Evolutionary conservation across 345 rosid genomes (phyloP).

Genomic region (Sisymbrium irio): DNA sequence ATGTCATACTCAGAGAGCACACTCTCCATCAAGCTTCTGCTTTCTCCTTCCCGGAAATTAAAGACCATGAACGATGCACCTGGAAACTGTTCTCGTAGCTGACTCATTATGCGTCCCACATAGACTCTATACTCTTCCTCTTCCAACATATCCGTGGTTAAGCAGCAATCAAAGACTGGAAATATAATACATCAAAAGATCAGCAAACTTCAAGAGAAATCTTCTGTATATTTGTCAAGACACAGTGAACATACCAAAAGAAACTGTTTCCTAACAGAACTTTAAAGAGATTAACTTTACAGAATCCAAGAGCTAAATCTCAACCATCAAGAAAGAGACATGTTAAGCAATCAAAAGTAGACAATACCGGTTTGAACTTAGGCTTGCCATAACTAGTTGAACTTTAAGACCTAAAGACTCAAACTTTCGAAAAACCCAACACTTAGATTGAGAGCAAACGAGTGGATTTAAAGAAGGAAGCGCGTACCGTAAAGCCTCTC

Average conservation of each 20-base stretch:
- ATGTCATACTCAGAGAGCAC: constrained; percentile 60
- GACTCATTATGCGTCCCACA: constrained; percentile 52
- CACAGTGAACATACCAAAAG: background rate
- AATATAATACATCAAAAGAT: constrained; percentile 16
- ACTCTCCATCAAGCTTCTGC: constrained; percentile 48
- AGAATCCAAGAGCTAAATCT: constrained; percentile 10
- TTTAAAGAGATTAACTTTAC: background rate
- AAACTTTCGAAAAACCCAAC: constrained; percentile 24
- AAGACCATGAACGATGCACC: constrained; percentile 77
- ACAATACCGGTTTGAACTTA: background rate
- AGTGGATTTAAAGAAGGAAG: background rate
- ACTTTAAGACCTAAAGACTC: background rate
- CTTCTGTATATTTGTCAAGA: background rate
- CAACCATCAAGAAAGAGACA: background rate
- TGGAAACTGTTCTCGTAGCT: constrained; percentile 53
- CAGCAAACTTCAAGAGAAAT: constrained; percentile 17
- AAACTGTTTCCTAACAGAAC: background rate
- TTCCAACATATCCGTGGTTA: constrained; percentile 48
- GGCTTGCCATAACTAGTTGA: too few relatives aligned
- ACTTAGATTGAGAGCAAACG: background rate
- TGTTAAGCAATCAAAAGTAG: constrained; percentile 10
- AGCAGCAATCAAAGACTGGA: constrained; percentile 72
- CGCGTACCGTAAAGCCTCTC: constrained; percentile 76
- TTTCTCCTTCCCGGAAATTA: constrained; percentile 59
- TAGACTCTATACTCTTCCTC: constrained; percentile 52